A percentile compares a stretch with the other conserved stretches of the same genome.
These are phyloP conservation scores for Metarhizium brunneum DNA, from an alignment of 2,329 filamentous ascomycete genomes.

Conservation along the genomic window DNA sequence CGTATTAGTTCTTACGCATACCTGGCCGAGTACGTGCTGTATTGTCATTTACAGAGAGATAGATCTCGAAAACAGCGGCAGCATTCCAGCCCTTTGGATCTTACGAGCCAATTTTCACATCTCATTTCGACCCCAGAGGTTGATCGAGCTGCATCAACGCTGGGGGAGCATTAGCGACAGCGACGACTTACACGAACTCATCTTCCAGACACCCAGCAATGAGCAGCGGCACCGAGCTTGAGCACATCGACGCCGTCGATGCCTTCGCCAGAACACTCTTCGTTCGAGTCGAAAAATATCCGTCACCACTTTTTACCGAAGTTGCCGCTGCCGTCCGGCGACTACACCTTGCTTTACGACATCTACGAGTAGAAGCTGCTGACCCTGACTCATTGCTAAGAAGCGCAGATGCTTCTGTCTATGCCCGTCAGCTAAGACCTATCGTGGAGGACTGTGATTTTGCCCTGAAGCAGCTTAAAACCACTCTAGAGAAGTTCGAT, in stretches of 20 bases:
- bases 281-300: slow-evolving; percentile 36
- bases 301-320: slow-evolving; percentile 39
- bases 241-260: slow-evolving; percentile 46
- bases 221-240: slow-evolving; percentile 23
- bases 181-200: neutral
- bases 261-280: slow-evolving; percentile 46
- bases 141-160: neutral
- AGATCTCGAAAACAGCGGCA: neutral
- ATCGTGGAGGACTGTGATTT: slow-evolving; percentile 47
- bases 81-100: neutral
- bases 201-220: slow-evolving; percentile 15
- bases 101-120: neutral
- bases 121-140: neutral
- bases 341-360: slow-evolving; percentile 46
- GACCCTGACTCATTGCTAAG: slow-evolving; percentile 48
- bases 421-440: slow-evolving; percentile 38
- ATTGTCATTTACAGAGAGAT: neutral
- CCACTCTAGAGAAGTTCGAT: slow-evolving; percentile 39
- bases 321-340: slow-evolving; percentile 40
- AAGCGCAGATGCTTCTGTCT: slow-evolving; percentile 30
- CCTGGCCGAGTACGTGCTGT: neutral
- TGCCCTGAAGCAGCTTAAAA: slow-evolving; percentile 44
- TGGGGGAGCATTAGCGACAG: neutral
- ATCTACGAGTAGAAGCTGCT: slow-evolving; percentile 48
- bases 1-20: neutral